These are phyloP conservation scores for Ceratobasidium sp. DNA, from an alignment of 1,284 basidiomycete species.

Conservation along the genomic window DNA sequence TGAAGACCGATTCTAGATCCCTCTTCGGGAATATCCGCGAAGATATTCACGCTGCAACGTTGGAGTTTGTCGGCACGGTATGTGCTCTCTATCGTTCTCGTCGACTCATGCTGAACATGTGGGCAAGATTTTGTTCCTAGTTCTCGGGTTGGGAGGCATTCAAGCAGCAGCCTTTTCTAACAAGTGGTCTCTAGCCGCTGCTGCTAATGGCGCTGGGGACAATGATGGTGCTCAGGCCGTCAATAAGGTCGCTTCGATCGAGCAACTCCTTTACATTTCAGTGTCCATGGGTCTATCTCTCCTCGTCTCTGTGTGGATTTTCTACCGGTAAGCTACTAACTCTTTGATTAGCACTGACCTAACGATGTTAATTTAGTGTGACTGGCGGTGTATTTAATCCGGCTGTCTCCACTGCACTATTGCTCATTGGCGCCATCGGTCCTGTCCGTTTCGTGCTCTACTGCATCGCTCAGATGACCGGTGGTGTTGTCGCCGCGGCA, in stretches of 20 bases:
- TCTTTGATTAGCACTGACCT: not conserved
- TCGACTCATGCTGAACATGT: conserved; percentile 5
- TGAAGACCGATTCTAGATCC: conserved; percentile 28
- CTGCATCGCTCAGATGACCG: conserved; percentile 53
- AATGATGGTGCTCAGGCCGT: not conserved
- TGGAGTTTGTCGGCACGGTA: conserved; percentile 48
- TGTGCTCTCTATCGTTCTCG: conserved; percentile 6
- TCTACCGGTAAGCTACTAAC: not conserved
- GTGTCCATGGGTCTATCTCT: not conserved
- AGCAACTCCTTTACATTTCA: not conserved
- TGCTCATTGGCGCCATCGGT: conserved; percentile 69
- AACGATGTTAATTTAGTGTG: conserved; percentile 1
- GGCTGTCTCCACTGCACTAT: conserved; percentile 39
- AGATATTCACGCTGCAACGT: conserved; percentile 45
- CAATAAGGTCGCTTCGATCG: not conserved
- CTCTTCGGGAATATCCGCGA: conserved; percentile 19
- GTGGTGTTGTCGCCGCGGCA: conserved; percentile 63
- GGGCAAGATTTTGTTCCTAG: not conserved
- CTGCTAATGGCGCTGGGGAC: conserved; percentile 19
- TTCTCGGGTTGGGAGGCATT: not conserved
- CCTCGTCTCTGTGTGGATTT: not conserved
- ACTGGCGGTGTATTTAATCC: conserved; percentile 48
- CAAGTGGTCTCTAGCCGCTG: not conserved
- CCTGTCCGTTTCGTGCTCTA: conserved; percentile 57
- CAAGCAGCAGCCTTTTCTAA: conserved; percentile 2